phyloP scores from a whole-genome alignment of 495 filamentous ascomycete species.

The Hypoxylon lienhwacheense region DNA sequence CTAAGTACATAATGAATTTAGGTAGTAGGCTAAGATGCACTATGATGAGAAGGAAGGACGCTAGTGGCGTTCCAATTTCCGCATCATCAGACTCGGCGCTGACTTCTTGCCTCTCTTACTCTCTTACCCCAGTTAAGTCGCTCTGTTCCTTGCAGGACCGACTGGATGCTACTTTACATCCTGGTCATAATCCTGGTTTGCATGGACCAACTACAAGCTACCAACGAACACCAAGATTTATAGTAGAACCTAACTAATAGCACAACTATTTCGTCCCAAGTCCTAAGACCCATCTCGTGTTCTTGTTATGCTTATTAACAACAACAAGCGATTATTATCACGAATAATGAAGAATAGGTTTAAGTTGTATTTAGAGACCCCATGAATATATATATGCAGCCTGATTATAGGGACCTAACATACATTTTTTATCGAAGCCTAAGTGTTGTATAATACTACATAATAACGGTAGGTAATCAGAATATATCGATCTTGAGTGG shows the following conservation, averaged over 20 bases:
- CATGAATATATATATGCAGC: too few species aligned
- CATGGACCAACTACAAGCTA: constrained; percentile 19
- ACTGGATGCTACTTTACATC: constrained; percentile 21
- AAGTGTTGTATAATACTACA: too few species aligned
- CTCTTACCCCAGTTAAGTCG: constrained; percentile 14
- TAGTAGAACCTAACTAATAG: constrained; percentile 35
- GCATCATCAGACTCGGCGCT: constrained; percentile 10
- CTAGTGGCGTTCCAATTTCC: constrained; percentile 38
- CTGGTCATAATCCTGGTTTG: constrained; percentile 20
- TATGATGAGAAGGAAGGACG: constrained; percentile 13
- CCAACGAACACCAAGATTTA: constrained; percentile 25
- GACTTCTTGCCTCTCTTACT: constrained; percentile 5
- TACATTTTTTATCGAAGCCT: too few species aligned
- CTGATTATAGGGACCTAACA: too few species aligned
- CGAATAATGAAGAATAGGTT: too few species aligned
- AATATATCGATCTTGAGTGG: constrained; percentile 4
- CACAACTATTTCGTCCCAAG: too few species aligned
- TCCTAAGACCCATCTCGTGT: constrained; percentile 35
- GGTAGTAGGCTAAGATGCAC: background rate
- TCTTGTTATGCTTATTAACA: constrained; percentile 24
- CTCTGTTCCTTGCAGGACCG: constrained; percentile 35
- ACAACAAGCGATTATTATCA: too few species aligned
- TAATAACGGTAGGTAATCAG: too few species aligned
- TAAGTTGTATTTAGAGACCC: too few species aligned
- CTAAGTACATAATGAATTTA: background rate